Base-by-base conservation (phyloP, 306 rosid species). In the Dicorynia guianensis region DNA sequence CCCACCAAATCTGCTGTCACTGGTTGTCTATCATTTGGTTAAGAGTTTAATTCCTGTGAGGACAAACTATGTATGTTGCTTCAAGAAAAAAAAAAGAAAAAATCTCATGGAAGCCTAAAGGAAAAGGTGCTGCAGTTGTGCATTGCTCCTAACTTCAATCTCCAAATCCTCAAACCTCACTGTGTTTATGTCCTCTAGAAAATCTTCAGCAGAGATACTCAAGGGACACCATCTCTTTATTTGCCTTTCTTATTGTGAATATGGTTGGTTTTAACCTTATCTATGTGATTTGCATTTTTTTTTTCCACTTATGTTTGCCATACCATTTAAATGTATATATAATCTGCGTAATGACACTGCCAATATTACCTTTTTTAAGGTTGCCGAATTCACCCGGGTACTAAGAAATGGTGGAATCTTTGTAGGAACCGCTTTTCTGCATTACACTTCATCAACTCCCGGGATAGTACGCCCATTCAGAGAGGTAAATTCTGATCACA, bases 351-450 rank as follows among this genome's bases (percentile, higher is more conserved):
- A 84, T 75, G 58, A 53, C 19, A 67, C 25, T 36, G 33, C 40
- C 35, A 33, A n/a, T 54, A 4, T 59, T 42, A 70, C 56, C 57
- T 58, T 74, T 39, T 75, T 74, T 12, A 68, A 93, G 98, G 46
- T 90, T 82, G 98, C 96, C 43, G 96, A 90, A 72, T 87, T 88
- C 82, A 90, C 89, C 72, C 90, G 94, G 42, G 68, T 88, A 68
- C 68, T 87, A 62, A 77, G 86, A 69, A 87, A 84, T 48, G 87
- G 89, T 50, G 91, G 89, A 39, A 68, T n/a, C n/a, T n/a, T 93
- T 79, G 98, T 89, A 5, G 98, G 98, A 78, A 89, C 94, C 76
- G 89, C 98, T 43, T 93, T 93, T 80, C 84, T 91, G 84, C 91
- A 90, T 36, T 85, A 89, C 72, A 84, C 82, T 80, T 71, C 92